phyloP scores from a whole-genome alignment of 768 basidiomycete genomes.

The Dentipellis fragilis region DNA sequence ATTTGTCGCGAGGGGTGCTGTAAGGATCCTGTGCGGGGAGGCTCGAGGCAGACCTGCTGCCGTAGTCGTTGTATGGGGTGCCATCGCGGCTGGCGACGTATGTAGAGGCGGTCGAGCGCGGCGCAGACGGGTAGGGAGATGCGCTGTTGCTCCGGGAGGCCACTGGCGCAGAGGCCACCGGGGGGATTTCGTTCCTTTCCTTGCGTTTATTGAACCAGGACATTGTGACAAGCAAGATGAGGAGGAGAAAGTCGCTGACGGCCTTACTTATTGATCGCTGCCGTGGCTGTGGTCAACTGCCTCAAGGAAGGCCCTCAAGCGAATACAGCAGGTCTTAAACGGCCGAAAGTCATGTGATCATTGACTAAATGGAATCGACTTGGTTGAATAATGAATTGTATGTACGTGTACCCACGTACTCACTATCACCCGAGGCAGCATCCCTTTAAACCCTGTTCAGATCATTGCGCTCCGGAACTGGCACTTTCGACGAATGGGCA shows the following conservation, averaged over 20 bases:
- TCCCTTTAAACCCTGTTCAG: too few species aligned
- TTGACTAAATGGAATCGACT: too few species aligned
- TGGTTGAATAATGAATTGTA: too few species aligned
- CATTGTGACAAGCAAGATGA: constrained; percentile 31
- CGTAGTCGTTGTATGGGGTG: constrained; percentile 32
- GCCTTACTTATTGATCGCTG: background rate
- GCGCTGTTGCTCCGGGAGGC: constrained; percentile 23
- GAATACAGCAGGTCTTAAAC: too few species aligned
- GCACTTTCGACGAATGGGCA: too few species aligned
- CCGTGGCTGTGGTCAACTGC: background rate
- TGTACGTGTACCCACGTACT: too few species aligned
- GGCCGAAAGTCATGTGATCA: too few species aligned
- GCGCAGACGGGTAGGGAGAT: constrained; percentile 27
- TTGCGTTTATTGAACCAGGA: constrained; percentile 57
- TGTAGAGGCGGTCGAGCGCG: constrained; percentile 45
- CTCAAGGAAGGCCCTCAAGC: background rate
- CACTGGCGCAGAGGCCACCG: constrained; percentile 34
- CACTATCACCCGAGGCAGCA: too few species aligned
- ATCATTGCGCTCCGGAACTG: too few species aligned
- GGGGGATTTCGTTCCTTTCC: constrained; percentile 55
- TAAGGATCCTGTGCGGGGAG: constrained; percentile 6
- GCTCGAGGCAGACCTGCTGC: constrained; percentile 18
- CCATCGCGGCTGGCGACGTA: constrained; percentile 66
- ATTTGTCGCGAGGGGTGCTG: constrained; percentile 26
- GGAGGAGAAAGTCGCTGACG: constrained; percentile 5